Base-by-base conservation (phyloP, 257 asterid genomes). In the Linderniella brevidens region DNA sequence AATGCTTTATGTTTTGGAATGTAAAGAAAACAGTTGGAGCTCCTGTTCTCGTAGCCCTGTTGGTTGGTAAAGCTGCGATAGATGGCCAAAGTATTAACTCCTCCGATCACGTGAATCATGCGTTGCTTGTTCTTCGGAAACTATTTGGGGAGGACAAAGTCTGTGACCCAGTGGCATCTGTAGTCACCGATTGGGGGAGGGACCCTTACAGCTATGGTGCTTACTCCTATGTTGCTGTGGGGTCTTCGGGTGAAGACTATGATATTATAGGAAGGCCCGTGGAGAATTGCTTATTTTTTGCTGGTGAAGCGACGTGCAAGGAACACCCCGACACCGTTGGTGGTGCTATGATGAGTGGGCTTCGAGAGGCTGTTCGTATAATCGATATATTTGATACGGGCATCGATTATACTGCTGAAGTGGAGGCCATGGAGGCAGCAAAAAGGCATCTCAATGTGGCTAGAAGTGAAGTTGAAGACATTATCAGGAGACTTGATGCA, bases 311-410 rank as follows among this genome's bases (percentile, higher is more conserved):
- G 46, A 90, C 99, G 10, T 90, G 99, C 71, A 90, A 90, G 79
- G 99, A 90, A 74, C 99, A 90, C 66, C 99, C 99, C 41, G 96
- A 90, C 75, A 90, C 99, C 17, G 99, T 90, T 65, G 99, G 99
- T 58, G 99, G 99, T 63, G 99, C 99, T 54, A 85, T 90, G 92
- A 73, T 90, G 87, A 90, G 99, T 53, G 96, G 96, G 53, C 84
- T 90, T 45, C 78, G 96, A 19, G 99, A 90, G 75, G 99, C 96
- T 13, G 84, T 85, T 42, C 94, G 96, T 1, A 82, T 90, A 52
- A 72, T 77, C 48, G 87, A 82, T 65, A 68, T 90, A 68, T 54
- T 85, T 69, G 72, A 54, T 35, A 63, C 69, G 44, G 99, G 99
- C 52, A 80, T 76, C 60, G 94, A 90, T 66, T 78, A 65, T 65